A percentile compares a stretch with the other conserved stretches of the same genome.
These are phyloP conservation scores for Melanopsichium pennsylvanicum DNA, from an alignment of 1,284 basidiomycete genomes.

Conservation along the genomic window DNA sequence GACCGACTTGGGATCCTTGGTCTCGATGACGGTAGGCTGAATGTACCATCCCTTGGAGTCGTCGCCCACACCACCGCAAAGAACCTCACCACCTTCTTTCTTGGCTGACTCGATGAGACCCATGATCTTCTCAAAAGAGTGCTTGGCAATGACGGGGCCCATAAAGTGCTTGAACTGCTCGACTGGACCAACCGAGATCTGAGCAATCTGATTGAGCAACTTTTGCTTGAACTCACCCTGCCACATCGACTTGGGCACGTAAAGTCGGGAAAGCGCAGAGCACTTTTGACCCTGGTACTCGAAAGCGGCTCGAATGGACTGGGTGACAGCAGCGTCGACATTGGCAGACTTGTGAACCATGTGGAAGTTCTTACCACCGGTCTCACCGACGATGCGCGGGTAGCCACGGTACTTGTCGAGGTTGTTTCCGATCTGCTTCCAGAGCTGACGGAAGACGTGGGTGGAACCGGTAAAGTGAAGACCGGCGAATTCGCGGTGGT, in stretches of 20 bases:
- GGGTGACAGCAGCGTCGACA: conserved; percentile 83
- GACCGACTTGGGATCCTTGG: conserved; percentile 86
- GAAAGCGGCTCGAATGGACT: conserved; percentile 87
- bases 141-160: conserved; percentile 90
- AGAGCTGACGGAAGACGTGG: conserved; percentile 83
- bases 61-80: conserved; percentile 83
- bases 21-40: conserved; percentile 92
- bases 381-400: conserved; percentile 92
- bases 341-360: conserved; percentile 87
- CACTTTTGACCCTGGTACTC: conserved; percentile 99
- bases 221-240: conserved; percentile 83
- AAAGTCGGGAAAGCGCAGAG: conserved; percentile 88
- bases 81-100: conserved; percentile 83
- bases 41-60: conserved; percentile 93
- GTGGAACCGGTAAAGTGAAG: conserved; percentile 98
- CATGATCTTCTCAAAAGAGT: conserved; percentile 87
- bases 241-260: conserved; percentile 89
- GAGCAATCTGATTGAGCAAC: conserved; percentile 77
- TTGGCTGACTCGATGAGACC: conserved; percentile 88
- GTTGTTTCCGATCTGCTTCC: conserved; percentile 93
- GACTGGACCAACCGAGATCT: conserved; percentile 84
- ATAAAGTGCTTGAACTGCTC: conserved; percentile 86
- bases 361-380: conserved; percentile 97
- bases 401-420: conserved; percentile 76
- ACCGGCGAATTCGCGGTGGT: conserved; percentile 81